Base-by-base conservation (phyloP, 75 land plant genomes). In the Pinus taeda region DNA sequence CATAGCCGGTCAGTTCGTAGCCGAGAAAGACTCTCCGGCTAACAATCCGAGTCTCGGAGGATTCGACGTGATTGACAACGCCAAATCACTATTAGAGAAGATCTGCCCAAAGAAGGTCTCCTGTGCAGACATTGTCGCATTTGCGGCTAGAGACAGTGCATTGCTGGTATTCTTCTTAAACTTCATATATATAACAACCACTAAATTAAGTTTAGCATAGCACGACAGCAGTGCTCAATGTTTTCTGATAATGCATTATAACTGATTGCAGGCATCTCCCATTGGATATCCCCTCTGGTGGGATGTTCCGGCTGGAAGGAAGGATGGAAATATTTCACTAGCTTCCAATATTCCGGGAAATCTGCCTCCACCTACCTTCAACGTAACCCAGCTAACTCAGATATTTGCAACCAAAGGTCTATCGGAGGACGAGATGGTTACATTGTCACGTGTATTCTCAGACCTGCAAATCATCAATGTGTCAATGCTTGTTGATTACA, bases 401-500 rank as follows among this genome's bases (percentile, higher is more conserved):
- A 20, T 24, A 57, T 93, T 93, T 70, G 88, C 83, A 57, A 22
- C 49, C 18, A 85, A 93, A 73, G 96, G 96, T 14, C 84, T 93
- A 26, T 73, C 88, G 0, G 91, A 84, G 60, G 92, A 85, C 21
- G 93, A 93, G 42, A 89, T 93, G 93, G 83, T 93, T 71, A 86
- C 87, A 4, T 88, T 93, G 26, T 85, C 93, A 65, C 91, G 95
- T 89, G 18, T 59, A 0, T 59, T 15, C 33, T 33, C 33, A 18
- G 60, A 4, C 60, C 21, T 59, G n/a, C 18, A 4, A 59, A 57
- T 57, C 59, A 57, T 57, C 59, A 17, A 57, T 57, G 12, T 57
- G 18, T 13, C 14, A 57, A 57, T 13, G 0, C 59, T 57, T 13
- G 3, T 15, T 5, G 14, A 57, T 39, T 1, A 57, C 15, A 39